Evolutionary conservation across 345 rosid species (phyloP).

Genomic region (Rhodomyrtus tomentosa): DNA sequence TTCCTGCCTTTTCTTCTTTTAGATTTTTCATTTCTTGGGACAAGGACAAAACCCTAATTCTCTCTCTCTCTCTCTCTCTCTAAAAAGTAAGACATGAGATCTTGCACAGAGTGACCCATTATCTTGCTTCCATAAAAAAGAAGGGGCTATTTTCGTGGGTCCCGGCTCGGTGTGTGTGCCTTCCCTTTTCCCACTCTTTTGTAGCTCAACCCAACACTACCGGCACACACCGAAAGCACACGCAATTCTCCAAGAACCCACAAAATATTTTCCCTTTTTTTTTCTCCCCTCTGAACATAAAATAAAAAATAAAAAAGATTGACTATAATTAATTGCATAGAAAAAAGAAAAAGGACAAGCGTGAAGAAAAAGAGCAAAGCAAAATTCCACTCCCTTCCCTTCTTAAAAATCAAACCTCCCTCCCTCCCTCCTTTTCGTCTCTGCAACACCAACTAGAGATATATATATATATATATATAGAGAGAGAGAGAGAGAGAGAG

Average conservation of each 20-base stretch:
- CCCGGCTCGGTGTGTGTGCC: slow-evolving; percentile 39
- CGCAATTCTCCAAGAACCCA: not conserved
- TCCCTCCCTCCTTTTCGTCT: slow-evolving; percentile 9
- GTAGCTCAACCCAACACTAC: not conserved
- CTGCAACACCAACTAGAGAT: slow-evolving; percentile 1
- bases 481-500: slow-evolving; percentile 1
- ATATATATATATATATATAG: too few species aligned
- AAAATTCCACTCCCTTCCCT: slow-evolving; percentile 9
- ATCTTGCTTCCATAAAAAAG: not conserved
- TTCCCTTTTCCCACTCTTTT: slow-evolving; percentile 5
- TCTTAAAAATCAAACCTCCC: slow-evolving; percentile 3
- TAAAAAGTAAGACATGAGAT: not conserved
- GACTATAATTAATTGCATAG: slow-evolving; percentile 13
- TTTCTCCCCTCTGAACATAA: not conserved
- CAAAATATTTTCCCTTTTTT: not conserved
- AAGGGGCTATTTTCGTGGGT: slow-evolving; percentile 31
- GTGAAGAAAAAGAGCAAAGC: slow-evolving; percentile 34
- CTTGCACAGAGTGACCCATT: slow-evolving; percentile 2
- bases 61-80: not conserved
- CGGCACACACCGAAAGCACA: not conserved
- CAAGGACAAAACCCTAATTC: not conserved
- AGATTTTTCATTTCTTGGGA: not conserved
- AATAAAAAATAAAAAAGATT: not conserved
- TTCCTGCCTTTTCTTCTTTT: not conserved
- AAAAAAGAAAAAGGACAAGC: slow-evolving; percentile 48